Conservation (phyloP, 495 filamentous ascomycete species). For the Podospora anserina region DNA sequence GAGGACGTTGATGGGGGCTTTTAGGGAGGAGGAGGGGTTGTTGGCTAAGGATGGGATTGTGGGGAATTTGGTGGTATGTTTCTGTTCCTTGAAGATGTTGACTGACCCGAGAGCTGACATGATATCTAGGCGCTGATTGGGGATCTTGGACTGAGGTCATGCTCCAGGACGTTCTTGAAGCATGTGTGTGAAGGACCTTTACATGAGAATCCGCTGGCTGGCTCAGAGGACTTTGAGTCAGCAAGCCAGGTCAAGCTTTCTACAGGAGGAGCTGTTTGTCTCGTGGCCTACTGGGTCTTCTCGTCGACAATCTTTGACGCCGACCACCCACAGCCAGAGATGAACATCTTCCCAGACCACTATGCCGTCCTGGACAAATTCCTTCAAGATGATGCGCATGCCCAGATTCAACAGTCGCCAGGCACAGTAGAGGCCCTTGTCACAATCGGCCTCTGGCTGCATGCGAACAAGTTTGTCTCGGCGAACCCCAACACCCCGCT, state of each 20-base stretch:
- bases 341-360: slow-evolving; percentile 65
- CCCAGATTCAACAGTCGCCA: slow-evolving; percentile 32
- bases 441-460: slow-evolving; percentile 51
- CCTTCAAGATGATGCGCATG: slow-evolving; percentile 47
- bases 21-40: slow-evolving; percentile 58
- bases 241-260: slow-evolving; percentile 70
- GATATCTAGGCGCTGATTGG: slow-evolving; percentile 60
- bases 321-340: slow-evolving; percentile 39
- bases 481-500: slow-evolving; percentile 18
- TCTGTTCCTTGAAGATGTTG: neutral
- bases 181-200: slow-evolving; percentile 32
- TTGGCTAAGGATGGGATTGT: slow-evolving; percentile 66
- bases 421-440: slow-evolving; percentile 49
- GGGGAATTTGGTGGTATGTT: slow-evolving; percentile 71
- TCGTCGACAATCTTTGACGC: slow-evolving; percentile 53
- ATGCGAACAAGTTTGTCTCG: slow-evolving; percentile 35
- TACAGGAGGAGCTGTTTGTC: slow-evolving; percentile 62
- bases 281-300: slow-evolving; percentile 57
- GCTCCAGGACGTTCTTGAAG: slow-evolving; percentile 30
- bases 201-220: slow-evolving; percentile 36
- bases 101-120: neutral
- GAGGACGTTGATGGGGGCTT: slow-evolving; percentile 58
- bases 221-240: slow-evolving; percentile 43
- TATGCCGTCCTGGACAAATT: slow-evolving; percentile 57
- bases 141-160: slow-evolving; percentile 57